Conservation (phyloP, 306 rosid genomes). For the Trichosanthes truncata region DNA sequence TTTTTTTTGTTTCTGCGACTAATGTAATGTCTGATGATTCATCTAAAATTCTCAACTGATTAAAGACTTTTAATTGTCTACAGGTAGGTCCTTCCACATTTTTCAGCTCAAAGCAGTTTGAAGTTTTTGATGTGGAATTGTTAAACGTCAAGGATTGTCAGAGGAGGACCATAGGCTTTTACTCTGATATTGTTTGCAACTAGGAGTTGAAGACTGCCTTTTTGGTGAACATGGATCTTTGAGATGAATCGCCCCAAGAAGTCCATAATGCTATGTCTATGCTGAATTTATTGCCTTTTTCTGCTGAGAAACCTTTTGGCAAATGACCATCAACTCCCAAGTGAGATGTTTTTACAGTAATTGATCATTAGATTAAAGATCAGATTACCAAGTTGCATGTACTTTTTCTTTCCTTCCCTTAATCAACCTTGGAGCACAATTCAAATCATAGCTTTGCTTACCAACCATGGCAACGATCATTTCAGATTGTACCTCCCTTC, state of each 20-base stretch:
- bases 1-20: not conserved
- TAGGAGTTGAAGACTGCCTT: slow-evolving; percentile 9
- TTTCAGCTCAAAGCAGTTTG: slow-evolving; percentile 90
- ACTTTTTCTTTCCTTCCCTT: no score
- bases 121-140: slow-evolving; percentile 90
- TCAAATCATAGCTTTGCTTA: not conserved
- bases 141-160: slow-evolving; percentile 64
- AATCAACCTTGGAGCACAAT: not conserved
- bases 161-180: slow-evolving; percentile 81
- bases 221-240: not conserved
- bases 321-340: not conserved
- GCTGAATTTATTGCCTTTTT: not conserved
- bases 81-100: slow-evolving; percentile 99
- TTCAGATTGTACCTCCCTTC: not conserved
- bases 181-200: slow-evolving; percentile 79
- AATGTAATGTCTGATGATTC: not conserved
- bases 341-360: not conserved
- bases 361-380: not conserved
- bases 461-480: not conserved
- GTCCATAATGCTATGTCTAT: not conserved
- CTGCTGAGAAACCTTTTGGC: not conserved
- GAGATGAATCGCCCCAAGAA: not conserved
- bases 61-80: slow-evolving; percentile 14
- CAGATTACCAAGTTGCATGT: not conserved
- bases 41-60: not conserved